phyloP scores from a whole-genome alignment of 176 grass and related monocot species.

The Phoenix roebelenii region DNA sequence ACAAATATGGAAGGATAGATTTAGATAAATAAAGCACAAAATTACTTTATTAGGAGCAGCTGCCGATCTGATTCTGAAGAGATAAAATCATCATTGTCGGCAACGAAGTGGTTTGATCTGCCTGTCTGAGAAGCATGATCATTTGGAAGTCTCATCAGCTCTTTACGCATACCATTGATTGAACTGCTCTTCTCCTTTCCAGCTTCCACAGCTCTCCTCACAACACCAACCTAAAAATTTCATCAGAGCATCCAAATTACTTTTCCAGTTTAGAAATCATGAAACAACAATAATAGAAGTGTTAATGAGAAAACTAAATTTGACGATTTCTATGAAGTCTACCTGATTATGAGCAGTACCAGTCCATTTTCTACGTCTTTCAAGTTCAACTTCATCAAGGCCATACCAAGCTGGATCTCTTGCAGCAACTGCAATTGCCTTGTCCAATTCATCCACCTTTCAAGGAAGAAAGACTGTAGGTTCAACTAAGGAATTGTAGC shows the following conservation, averaged over 20 bases:
- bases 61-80: conserved; percentile 20
- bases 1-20: too few species aligned
- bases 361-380: conserved; percentile 65
- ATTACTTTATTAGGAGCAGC: conserved; percentile 14
- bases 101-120: neutral
- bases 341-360: conserved; percentile 55
- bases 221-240: neutral
- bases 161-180: conserved; percentile 9
- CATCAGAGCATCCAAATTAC: neutral
- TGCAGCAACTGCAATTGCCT: conserved; percentile 64
- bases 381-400: conserved; percentile 68
- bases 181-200: neutral
- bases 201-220: conserved; percentile 9
- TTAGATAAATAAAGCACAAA: neutral
- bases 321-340: neutral
- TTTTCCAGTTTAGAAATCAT: too few species aligned
- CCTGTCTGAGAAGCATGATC: conserved; percentile 8
- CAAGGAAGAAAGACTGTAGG: conserved; percentile 13
- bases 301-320: neutral
- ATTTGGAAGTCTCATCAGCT: conserved; percentile 14
- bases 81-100: conserved; percentile 7
- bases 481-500: conserved; percentile 12
- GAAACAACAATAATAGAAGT: too few species aligned
- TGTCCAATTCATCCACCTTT: conserved; percentile 90
- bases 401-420: conserved; percentile 87